phyloP scores from a whole-genome alignment of 108 stramenopile genomes.

The Cyclotella choctawhatcheeana region DNA sequence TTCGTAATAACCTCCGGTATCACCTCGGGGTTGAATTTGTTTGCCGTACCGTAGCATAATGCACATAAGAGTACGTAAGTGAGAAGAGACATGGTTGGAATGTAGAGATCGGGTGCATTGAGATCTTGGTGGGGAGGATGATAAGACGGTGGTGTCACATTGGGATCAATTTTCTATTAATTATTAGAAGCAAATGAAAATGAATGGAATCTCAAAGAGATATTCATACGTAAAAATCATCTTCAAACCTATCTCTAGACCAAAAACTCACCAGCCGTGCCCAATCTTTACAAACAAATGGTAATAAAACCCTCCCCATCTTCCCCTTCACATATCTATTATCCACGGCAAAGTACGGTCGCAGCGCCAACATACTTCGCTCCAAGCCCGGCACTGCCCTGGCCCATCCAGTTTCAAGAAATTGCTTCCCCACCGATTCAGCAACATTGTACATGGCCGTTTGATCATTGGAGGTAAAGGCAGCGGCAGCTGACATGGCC shows the following conservation, averaged over 20 bases:
- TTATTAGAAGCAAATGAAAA: not conserved
- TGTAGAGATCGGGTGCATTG: slow-evolving; percentile 97
- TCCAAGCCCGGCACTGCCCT: slow-evolving; percentile 85
- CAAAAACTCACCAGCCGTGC: slow-evolving; percentile 53
- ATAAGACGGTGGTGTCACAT: slow-evolving; percentile 37
- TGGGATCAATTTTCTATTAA: not conserved
- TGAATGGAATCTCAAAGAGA: not conserved
- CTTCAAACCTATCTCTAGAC: too few species aligned
- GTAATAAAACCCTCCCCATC: slow-evolving; percentile 87
- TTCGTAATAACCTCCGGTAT: slow-evolving; percentile 88
- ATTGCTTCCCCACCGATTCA: slow-evolving; percentile 59
- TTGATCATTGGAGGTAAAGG: slow-evolving; percentile 34
- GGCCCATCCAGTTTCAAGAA: slow-evolving; percentile 53
- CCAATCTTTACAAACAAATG: slow-evolving; percentile 88
- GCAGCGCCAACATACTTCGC: slow-evolving; percentile 66
- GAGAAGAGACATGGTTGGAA: slow-evolving; percentile 94
- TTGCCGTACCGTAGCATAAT: slow-evolving; percentile 87
- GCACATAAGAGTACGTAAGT: slow-evolving; percentile 96
- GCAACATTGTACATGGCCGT: slow-evolving; percentile 62
- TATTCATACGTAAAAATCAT: not conserved
- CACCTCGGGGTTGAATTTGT: slow-evolving; percentile 91
- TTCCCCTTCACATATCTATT: slow-evolving; percentile 93
- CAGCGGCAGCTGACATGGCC: slow-evolving; percentile 59
- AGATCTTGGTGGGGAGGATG: slow-evolving; percentile 87
- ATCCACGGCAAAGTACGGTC: slow-evolving; percentile 95